These are phyloP conservation scores for Scutellaria minor DNA, from an alignment of 257 asterid genomes.

Conservation along the genomic window DNA sequence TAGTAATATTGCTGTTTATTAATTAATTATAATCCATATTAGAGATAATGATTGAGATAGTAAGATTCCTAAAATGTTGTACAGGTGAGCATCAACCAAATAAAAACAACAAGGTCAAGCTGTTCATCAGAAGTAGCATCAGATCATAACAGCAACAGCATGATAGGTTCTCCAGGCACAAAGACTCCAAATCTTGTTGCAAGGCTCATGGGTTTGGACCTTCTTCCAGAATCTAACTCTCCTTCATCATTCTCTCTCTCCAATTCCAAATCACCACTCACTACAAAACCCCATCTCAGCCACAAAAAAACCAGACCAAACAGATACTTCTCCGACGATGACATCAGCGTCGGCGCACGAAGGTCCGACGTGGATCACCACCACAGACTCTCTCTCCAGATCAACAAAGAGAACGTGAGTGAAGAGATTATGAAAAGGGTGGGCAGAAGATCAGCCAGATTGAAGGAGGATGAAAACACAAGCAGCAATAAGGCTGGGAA, in stretches of 20 bases:
- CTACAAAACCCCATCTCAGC: constrained; percentile 32
- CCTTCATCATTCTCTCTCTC: constrained; percentile 50
- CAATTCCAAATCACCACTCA: constrained; percentile 12
- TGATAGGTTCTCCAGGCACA: constrained; percentile 56
- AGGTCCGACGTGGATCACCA: constrained; percentile 68
- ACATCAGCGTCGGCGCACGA: constrained; percentile 50
- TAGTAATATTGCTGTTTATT: background rate
- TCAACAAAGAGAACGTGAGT: constrained; percentile 56
- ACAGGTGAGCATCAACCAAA: constrained; percentile 65
- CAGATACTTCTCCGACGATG: constrained; percentile 44
- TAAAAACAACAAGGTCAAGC: constrained; percentile 54
- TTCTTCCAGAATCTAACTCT: constrained; percentile 64
- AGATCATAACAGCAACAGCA: constrained; percentile 52
- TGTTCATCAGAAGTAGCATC: constrained; percentile 44
- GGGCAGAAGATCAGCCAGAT: constrained; percentile 36
- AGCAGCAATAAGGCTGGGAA: constrained; percentile 42
- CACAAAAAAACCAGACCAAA: constrained; percentile 24
- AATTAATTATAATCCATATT: too few relatives aligned
- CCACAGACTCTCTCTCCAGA: constrained; percentile 69
- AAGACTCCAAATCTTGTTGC: constrained; percentile 88
- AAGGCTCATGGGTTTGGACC: constrained; percentile 93
- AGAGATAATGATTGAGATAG: too few relatives aligned
- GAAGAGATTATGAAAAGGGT: constrained; percentile 35
- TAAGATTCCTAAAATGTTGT: constrained; percentile 14
- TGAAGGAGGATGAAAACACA: background rate